Base-by-base conservation (phyloP, 2,329 filamentous ascomycete genomes). In the Aschersonia sp. region DNA sequence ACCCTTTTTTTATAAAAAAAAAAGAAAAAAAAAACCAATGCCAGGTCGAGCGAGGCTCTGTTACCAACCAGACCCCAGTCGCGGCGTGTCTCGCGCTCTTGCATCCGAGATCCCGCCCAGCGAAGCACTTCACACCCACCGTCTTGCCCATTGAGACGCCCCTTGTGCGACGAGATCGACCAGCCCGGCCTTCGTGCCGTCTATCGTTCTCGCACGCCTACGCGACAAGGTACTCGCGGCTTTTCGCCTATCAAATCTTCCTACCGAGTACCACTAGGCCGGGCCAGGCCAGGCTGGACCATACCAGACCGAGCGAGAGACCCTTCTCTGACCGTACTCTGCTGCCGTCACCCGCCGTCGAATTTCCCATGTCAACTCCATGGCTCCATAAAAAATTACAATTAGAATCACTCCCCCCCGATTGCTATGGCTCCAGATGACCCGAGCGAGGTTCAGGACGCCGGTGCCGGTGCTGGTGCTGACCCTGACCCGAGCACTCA, bases 341-440 rank as follows among this genome's bases (percentile, higher is more conserved):
- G 44, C 43, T 48, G 46, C 43, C 42, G 44, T 30, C 46, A 48
- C 52, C 54, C 52, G 50, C 56, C 55, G 51, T 57, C 60, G 44
- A 49, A 45, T 40, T 44, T 46, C 49, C 51, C 56, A 60, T 61
- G 54, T 60, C 55, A 53, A 53, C 50, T 57, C n/a, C 56, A 53
- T 51, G 57, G 60, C 61, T 62, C 61, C 61, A 63, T 63, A 63
- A 63, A 60, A 60, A 53, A 56, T 60, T 57, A 54, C 59, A 61
- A 60, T 62, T 60, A 61, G 60, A 61, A 58, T 37, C 46, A 52
- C 46, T 45, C 43, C 43, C 46, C 45, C 37, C 32, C 12, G 42
- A 44, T n/a, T 47, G 53, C 52, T 46, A 56, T 56, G 56, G 49
- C 51, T 49, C 49, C 50, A 55, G 59, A 57, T 54, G 59, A 59